Percentiles rank a stretch among this genome's conserved stretches.
Conservation (phyloP, 2,329 filamentous ascomycete genomes). For the Helotiales sp. region DNA sequence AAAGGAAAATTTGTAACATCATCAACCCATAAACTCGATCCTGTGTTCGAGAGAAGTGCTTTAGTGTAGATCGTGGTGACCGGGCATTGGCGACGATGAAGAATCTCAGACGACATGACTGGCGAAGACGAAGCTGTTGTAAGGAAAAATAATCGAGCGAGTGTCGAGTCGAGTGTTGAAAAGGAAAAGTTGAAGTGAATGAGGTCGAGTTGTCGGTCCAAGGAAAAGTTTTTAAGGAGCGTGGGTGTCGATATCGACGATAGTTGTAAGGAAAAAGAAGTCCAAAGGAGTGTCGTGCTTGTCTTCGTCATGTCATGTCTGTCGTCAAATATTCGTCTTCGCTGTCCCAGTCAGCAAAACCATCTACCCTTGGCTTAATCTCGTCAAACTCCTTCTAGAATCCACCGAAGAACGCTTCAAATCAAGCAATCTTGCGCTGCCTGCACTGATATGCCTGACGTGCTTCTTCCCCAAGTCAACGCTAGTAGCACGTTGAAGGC, state of each 20-base stretch:
- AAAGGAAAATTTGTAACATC: conserved; percentile 21
- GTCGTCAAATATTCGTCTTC: background rate
- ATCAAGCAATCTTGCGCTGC: conserved; percentile 74
- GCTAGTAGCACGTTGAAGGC: conserved; percentile 66
- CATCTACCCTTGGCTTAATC: conserved; percentile 7
- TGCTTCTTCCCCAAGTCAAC: conserved; percentile 64
- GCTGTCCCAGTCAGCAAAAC: conserved; percentile 5
- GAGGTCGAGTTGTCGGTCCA: conserved; percentile 23
- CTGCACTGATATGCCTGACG: conserved; percentile 71
- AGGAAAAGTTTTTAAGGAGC: conserved; percentile 35
- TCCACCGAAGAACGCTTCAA: conserved; percentile 58
- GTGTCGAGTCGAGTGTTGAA: conserved; percentile 10
- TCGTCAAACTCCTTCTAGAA: conserved; percentile 21
- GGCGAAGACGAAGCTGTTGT: conserved; percentile 22
- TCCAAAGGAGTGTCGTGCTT: conserved; percentile 35
- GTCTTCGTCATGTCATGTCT: conserved; percentile 24
- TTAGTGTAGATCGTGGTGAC: background rate
- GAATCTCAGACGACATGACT: conserved; percentile 12
- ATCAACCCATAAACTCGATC: conserved; percentile 1
- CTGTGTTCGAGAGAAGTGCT: background rate
- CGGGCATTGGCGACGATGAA: background rate
- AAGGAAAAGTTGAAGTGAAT: conserved; percentile 36
- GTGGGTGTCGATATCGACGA: conserved; percentile 31
- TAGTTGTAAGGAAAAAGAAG: conserved; percentile 28
- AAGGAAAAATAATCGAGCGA: conserved; percentile 22